A percentile compares a stretch with the other conserved stretches of the same genome.
These are phyloP conservation scores for Colletotrichum tropicicola DNA, from an alignment of 2,329 filamentous ascomycete genomes.

Conservation along the genomic window DNA sequence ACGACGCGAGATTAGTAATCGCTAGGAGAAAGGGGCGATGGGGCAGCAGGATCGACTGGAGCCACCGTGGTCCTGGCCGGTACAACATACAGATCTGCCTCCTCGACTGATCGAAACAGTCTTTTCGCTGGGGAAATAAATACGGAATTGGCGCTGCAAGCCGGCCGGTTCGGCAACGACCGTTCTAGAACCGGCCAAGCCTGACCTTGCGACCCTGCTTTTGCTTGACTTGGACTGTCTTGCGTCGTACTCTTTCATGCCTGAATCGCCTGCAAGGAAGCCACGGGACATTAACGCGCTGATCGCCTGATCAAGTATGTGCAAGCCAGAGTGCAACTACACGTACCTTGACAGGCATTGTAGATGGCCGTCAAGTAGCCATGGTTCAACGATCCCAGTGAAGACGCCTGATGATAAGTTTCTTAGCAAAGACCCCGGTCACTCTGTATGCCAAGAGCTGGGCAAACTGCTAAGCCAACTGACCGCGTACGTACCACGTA, in stretches of 20 bases:
- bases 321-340: conserved; percentile 13
- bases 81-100: conserved; percentile 61
- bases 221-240: conserved; percentile 44
- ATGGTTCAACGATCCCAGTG: conserved; percentile 78
- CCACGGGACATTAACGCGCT: neutral
- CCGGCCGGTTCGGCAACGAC: conserved; percentile 12
- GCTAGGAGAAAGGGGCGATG: neutral
- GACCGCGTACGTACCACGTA: conserved; percentile 65
- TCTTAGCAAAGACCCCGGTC: conserved; percentile 25
- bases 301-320: conserved; percentile 1
- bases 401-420: conserved; percentile 69
- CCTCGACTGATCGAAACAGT: conserved; percentile 75
- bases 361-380: conserved; percentile 70
- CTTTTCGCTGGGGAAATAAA: conserved; percentile 82
- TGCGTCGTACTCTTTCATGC: conserved; percentile 54
- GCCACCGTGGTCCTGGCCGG: conserved; percentile 13
- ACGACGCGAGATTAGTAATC: conserved; percentile 25
- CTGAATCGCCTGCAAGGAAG: conserved; percentile 46
- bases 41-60: conserved; percentile 25
- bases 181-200: neutral
- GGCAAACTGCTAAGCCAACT: conserved; percentile 12
- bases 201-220: conserved; percentile 32
- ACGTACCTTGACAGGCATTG: conserved; percentile 62
- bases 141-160: conserved; percentile 64
- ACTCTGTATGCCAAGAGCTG: conserved; percentile 23